Percentiles rank a stretch among this genome's conserved stretches.
phyloP scores from a whole-genome alignment of 768 basidiomycete species.

The Tylopilus sp. region DNA sequence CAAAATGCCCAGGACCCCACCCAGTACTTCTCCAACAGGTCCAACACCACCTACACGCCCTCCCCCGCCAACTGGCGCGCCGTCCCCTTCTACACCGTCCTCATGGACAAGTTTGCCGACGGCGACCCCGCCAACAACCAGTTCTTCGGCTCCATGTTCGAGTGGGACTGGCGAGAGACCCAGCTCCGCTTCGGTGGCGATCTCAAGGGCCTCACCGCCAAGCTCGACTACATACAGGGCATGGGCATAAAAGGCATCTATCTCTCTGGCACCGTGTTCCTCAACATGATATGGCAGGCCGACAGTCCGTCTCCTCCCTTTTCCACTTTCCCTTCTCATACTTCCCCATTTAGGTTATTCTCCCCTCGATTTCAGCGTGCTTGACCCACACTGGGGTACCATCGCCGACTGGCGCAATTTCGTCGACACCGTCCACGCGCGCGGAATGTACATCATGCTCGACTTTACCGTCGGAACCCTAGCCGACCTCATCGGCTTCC shows the following conservation, averaged over 20 bases:
- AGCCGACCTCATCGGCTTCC: conserved; percentile 81
- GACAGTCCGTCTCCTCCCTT: conserved; percentile 63
- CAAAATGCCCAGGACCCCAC: conserved; percentile 62
- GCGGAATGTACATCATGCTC: conserved; percentile 88
- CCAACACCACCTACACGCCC: conserved; percentile 64
- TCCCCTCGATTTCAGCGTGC: conserved; percentile 82
- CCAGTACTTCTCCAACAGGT: conserved; percentile 61
- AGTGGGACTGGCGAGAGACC: conserved; percentile 84
- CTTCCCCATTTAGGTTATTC: conserved; percentile 64
- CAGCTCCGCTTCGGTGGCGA: conserved; percentile 90
- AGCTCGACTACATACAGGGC: conserved; percentile 83
- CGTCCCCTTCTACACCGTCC: conserved; percentile 74
- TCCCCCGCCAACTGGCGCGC: conserved; percentile 87
- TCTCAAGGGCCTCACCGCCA: conserved; percentile 68
- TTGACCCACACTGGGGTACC: conserved; percentile 93
- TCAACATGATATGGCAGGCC: conserved; percentile 97
- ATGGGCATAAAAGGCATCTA: conserved; percentile 86
- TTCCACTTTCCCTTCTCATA: neutral
- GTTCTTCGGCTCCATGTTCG: conserved; percentile 75
- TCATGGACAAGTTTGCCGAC: conserved; percentile 92
- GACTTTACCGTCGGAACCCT: conserved; percentile 96
- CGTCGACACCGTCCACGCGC: conserved; percentile 73
- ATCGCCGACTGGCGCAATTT: conserved; percentile 73
- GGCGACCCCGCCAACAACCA: conserved; percentile 92
- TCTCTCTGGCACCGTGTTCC: conserved; percentile 87